Evolutionary conservation across 2,329 filamentous ascomycete genomes (phyloP), one percentile per base, ranked within the genome.

Genomic region (Myriosclerotinia scirpicola): DNA sequence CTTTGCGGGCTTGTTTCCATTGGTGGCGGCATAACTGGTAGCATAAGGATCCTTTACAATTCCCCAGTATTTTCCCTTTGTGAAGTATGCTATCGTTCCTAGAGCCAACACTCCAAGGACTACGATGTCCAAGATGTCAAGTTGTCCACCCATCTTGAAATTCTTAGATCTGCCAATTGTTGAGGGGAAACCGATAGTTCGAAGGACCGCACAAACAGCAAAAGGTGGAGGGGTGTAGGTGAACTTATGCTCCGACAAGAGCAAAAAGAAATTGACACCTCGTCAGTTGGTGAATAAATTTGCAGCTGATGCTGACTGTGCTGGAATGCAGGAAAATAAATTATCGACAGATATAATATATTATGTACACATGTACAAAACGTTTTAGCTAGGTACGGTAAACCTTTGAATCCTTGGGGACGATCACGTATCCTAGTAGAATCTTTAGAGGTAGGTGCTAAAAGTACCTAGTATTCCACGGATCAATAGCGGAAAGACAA

Each of bases 51-150:
- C 93, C 77, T 95, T 95, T 71, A 86, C 85, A 63, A 96, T 85
- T 38, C 86, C 93, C 93, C 93, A 99, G 79, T 95, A 89, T 71
- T 90, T 95, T 75, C 95, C 95, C 79, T 99, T 99, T 72, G 95
- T 98, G 81, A 99, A 96, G 81, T 98, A 99, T 76, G 94, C 95
- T 69, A 93, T 78, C 58, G 93, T 97, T 72, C 92, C 95, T 67
- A 96, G 78, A 66, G 98, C 85, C 74, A 99, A 89, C 67, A 87
- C 87, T 69, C 87, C 87, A 72, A 99, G 90, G 84, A 99, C 95
- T 75, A 97, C 80, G 74, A 98, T 85, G 85, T 99, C 95, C 82
- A 99, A 83, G 36, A 93, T 96, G 78, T 99, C 95, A 77, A 99
- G 84, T 97, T 91, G 73, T 94, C 92, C 95, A 99, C 98, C 75